Base-by-base conservation (phyloP, 2,329 filamentous ascomycete species). In the Fusarium continuum region DNA sequence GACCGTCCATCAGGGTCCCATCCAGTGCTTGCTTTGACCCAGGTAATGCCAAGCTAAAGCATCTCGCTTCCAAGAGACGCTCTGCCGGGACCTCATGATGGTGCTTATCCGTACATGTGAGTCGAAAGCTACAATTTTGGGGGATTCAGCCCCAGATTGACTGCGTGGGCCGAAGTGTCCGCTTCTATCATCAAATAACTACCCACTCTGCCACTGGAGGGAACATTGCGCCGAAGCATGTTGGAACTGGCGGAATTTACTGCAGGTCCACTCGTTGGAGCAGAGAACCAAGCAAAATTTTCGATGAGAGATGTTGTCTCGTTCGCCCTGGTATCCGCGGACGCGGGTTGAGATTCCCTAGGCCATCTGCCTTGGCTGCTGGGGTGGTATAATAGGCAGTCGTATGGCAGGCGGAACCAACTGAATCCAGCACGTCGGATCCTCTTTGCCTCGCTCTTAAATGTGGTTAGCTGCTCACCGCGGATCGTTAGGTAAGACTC, bases 1-100 rank as follows among this genome's bases (percentile, higher is more conserved):
- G 45, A 43, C 55, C 64, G 55, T 39, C 59, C 67, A 70, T 70
- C 67, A 70, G 65, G 68, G 68, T 67, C 67, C 59, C 57, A 69
- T 61, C 39, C 55, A 52, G 34, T 54, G 52, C 41, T 48, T 50
- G 46, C 38, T 51, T 47, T 28, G 29, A 41, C 67, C 63, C 51
- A 67, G 63, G 55, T 29, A 41, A 50, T 64, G 65, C 60, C 67
- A 69, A 70, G n/a, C n/a, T n/a, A n/a, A n/a, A n/a, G 68, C 48
- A 55, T 46, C 49, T 71, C 68, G 69, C 69, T 63, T 71, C 69
- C 57, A 55, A 55, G 35, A 53, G 51, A 69, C 61, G 43, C 39
- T 53, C 59, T 64, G 64, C 65, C 51, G 63, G 69, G 69, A 71
- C 69, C 65, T 70, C 55, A 59, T 45, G 55, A 57, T 64, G 69